Conservation (phyloP, 2,329 filamentous ascomycete species). For the Rutstroemia sydowiana region DNA sequence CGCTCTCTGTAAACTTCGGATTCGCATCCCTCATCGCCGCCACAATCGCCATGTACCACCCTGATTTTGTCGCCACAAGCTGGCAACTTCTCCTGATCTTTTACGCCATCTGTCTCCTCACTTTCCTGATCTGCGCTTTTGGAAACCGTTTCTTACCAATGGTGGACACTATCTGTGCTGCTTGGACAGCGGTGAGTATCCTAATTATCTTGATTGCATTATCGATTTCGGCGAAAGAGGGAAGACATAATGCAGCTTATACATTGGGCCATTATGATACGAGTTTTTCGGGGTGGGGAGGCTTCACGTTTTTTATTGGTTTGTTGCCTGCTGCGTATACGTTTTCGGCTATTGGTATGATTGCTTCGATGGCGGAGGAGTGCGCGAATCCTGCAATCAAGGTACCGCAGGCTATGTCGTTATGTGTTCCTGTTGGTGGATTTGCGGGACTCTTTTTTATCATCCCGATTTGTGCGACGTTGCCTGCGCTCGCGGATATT, state of each 20-base stretch:
- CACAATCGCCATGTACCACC: conserved; percentile 45
- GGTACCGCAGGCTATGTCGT: conserved; percentile 40
- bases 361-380: conserved; percentile 56
- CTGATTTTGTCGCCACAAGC: conserved; percentile 41
- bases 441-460: conserved; percentile 44
- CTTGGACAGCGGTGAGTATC: conserved; percentile 48
- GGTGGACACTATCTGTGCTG: conserved; percentile 51
- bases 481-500: conserved; percentile 40
- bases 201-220: conserved; percentile 49
- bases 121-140: conserved; percentile 58
- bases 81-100: conserved; percentile 70
- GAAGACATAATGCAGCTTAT: conserved; percentile 43
- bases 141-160: conserved; percentile 60
- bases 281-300: conserved; percentile 48
- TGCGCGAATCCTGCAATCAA: conserved; percentile 43
- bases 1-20: conserved; percentile 75
- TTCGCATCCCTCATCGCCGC: conserved; percentile 48
- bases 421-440: conserved; percentile 42
- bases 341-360: conserved; percentile 55
- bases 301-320: conserved; percentile 56
- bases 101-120: conserved; percentile 57
- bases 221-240: conserved; percentile 45
- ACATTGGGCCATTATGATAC: conserved; percentile 51
- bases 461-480: conserved; percentile 42
- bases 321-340: conserved; percentile 51